Evolutionary conservation across 176 grass and related monocot genomes (phyloP).

Genomic region (bread wheat (Triticum aestivum)): DNA sequence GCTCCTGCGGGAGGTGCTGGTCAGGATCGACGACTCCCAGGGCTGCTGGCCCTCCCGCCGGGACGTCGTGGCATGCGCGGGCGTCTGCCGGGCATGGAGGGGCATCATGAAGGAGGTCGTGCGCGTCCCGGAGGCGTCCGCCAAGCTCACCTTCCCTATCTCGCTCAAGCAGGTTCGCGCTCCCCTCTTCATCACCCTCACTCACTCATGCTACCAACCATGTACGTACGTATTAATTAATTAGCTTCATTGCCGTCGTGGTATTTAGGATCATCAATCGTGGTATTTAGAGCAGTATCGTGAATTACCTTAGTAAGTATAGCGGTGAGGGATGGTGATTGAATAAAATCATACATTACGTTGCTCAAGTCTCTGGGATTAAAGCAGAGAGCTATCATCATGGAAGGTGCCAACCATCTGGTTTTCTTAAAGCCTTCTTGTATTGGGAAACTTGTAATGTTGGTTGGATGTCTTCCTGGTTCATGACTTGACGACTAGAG

Average conservation of each 20-base stretch:
- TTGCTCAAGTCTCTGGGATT: not conserved
- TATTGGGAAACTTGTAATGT: not conserved
- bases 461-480: not conserved
- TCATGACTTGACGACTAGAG: not conserved
- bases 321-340: not conserved
- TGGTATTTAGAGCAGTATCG: not conserved
- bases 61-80: slow-evolving; percentile 72
- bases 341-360: not conserved
- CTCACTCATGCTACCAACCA: too few relatives aligned
- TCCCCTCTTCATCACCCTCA: not conserved
- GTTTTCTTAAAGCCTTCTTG: not conserved
- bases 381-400: slow-evolving; percentile 16
- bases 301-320: too few relatives aligned
- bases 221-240: too few relatives aligned
- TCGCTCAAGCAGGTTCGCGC: slow-evolving; percentile 80
- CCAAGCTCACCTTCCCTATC: slow-evolving; percentile 82
- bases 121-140: slow-evolving; percentile 62
- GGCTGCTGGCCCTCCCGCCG: slow-evolving; percentile 51
- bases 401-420: not conserved
- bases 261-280: too few relatives aligned
- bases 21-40: slow-evolving; percentile 58
- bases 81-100: slow-evolving; percentile 83
- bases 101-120: slow-evolving; percentile 89
- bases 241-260: too few relatives aligned
- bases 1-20: slow-evolving; percentile 76